These are phyloP conservation scores for Ceratobasidium papillatum DNA, from an alignment of 1,284 basidiomycete genomes.

Conservation along the genomic window DNA sequence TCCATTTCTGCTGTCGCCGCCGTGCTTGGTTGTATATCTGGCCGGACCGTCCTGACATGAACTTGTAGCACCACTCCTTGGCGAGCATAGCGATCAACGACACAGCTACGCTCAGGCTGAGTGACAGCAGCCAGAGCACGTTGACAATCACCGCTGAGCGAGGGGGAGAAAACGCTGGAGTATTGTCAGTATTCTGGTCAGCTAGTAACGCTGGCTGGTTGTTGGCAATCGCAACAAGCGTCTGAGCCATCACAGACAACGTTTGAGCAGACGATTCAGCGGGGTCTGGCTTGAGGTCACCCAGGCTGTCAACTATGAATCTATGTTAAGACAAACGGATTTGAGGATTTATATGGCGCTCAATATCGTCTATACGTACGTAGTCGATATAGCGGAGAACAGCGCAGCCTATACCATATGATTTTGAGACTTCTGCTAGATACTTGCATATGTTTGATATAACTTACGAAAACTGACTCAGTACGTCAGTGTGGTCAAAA, in stretches of 20 bases:
- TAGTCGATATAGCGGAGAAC: constrained; percentile 10
- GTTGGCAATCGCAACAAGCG: background rate
- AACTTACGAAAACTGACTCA: constrained; percentile 10
- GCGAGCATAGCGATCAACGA: constrained; percentile 18
- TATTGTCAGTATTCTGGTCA: background rate
- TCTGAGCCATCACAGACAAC: background rate
- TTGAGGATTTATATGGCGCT: background rate
- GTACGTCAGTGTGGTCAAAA: background rate
- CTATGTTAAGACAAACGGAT: background rate
- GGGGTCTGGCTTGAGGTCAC: background rate
- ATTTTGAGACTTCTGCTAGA: background rate
- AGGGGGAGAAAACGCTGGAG: background rate
- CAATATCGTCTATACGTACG: background rate
- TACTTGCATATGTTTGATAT: background rate
- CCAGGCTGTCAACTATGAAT: constrained; percentile 6
- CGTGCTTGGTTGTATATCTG: background rate
- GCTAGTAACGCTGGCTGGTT: background rate
- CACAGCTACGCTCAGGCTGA: constrained; percentile 1
- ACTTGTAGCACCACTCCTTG: constrained; percentile 22
- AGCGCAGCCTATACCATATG: background rate
- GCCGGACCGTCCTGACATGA: background rate
- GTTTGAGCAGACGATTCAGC: background rate
- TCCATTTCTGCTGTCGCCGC: constrained; percentile 9
- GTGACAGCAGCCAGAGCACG: background rate
- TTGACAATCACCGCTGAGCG: background rate